Evolutionary conservation across 1,284 basidiomycete species (phyloP).

Genomic region (Leucoagaricus sp.): DNA sequence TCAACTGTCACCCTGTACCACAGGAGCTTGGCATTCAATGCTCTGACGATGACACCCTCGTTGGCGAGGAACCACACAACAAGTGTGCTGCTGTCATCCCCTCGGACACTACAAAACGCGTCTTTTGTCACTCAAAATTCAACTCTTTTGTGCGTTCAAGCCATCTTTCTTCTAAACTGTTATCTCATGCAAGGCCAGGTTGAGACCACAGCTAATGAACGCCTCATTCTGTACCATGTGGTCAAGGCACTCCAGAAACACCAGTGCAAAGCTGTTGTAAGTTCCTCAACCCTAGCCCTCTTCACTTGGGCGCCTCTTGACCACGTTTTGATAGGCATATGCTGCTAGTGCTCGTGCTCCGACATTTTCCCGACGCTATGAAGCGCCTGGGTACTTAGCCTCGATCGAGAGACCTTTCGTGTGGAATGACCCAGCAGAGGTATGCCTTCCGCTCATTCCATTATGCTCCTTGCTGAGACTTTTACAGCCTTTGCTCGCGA

Average conservation of each 20-base stretch:
- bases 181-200: conserved; percentile 28
- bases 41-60: not conserved
- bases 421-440: conserved; percentile 52
- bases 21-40: not conserved
- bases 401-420: conserved; percentile 38
- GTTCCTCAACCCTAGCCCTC: conserved; percentile 20
- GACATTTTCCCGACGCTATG: conserved; percentile 36
- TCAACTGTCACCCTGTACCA: not conserved
- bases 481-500: conserved; percentile 6
- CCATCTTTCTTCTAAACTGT: not conserved
- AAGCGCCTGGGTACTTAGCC: conserved; percentile 28
- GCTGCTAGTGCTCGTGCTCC: conserved; percentile 37
- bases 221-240: conserved; percentile 33
- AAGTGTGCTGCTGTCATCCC: not conserved
- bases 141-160: conserved; percentile 9
- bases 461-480: not conserved
- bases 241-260: conserved; percentile 35
- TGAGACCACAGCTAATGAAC: conserved; percentile 32
- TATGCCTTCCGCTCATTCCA: conserved; percentile 21
- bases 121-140: conserved; percentile 21
- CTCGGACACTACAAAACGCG: not conserved
- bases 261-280: conserved; percentile 38
- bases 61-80: not conserved
- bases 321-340: conserved; percentile 34
- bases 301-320: not conserved